Conservation (phyloP, 805 yeast species). For the Wickerhamomyces chambardii region DNA sequence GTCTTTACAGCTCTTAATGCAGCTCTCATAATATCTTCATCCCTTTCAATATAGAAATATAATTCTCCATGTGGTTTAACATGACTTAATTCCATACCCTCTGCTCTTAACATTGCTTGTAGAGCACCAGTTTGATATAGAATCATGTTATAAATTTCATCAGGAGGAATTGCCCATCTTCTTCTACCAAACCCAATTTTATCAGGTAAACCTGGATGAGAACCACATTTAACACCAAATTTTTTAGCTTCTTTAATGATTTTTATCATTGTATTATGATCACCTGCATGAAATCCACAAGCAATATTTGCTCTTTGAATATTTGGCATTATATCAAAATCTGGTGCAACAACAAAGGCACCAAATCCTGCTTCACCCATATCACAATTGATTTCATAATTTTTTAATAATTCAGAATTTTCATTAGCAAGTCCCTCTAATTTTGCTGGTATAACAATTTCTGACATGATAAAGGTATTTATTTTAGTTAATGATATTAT, state of each 20-base stretch:
- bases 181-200: slow-evolving; percentile 31
- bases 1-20: slow-evolving; percentile 25
- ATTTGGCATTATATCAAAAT: slow-evolving; percentile 28
- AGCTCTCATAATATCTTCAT: slow-evolving; percentile 26
- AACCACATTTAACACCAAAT: slow-evolving; percentile 25
- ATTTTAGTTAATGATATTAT: too few species aligned
- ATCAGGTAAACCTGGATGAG: slow-evolving; percentile 32
- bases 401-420: neutral
- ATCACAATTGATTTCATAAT: slow-evolving; percentile 22
- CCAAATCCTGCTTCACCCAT: slow-evolving; percentile 29
- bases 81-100: slow-evolving; percentile 22
- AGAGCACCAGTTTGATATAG: slow-evolving; percentile 31
- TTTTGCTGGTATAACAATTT: neutral
- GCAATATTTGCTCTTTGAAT: slow-evolving; percentile 31
- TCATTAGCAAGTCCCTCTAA: neutral
- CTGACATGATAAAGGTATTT: too few species aligned
- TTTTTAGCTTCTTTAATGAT: slow-evolving; percentile 26
- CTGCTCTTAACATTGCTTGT: slow-evolving; percentile 25
- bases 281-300: slow-evolving; percentile 34
- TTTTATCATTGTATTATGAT: slow-evolving; percentile 24
- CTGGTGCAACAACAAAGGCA: slow-evolving; percentile 28
- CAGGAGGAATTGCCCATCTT: slow-evolving; percentile 24
- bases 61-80: slow-evolving; percentile 31
- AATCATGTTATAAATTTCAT: slow-evolving; percentile 25
- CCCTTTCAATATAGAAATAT: slow-evolving; percentile 26